Evolutionary conservation across 2,329 filamentous ascomycete genomes (phyloP), one percentile per base, ranked within the genome.

Genomic region (Cordyceps sp.): DNA sequence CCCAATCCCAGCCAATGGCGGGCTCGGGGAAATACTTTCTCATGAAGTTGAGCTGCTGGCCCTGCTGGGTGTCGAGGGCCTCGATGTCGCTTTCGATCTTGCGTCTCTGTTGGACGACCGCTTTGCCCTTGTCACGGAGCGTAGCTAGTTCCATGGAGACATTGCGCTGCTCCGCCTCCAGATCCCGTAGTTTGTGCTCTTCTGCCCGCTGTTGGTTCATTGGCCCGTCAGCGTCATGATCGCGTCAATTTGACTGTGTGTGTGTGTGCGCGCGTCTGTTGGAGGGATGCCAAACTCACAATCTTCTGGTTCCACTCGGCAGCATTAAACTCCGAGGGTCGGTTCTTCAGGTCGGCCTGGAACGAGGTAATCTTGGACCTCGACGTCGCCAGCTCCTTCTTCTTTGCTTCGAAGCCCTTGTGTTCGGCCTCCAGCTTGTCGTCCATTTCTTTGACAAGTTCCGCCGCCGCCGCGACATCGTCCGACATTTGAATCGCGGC

Each of bases 1-100:
- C 66, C 86, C 88, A 98, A 26, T 75, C 64, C 74, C 83, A 93
- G 3, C 76, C 84, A 40, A 49, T 59, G 10, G 68, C 67, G 3
- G 78, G 72, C 35, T 94, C 80, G 0, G 48, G 48, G 10, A 76
- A 78, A 1, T 66, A 13, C 6, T 49, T 62, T 32, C 61, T 62
- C 33, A 98, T 64, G 40, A 78, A 72, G 30, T 57, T 70, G 34
- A 79, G 60, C 41, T 83, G 77, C 45, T 81, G 78, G 6, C 85
- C 86, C 37, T 75, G 64, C 42, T 80, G 71, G 1, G 83, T 88
- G 31, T 83, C 66, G 12, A 93, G 62, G 14, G 59, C 66, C 17
- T 61, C 51, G 16, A 82, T 50, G 13, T 74, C 66, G 3, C 45
- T 42, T 39, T 69, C 39, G 1, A 64, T 46, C 19, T 57, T 49